Conservation (phyloP, 176 grass and related monocot species). For the Tillandsia fasciculata region DNA sequence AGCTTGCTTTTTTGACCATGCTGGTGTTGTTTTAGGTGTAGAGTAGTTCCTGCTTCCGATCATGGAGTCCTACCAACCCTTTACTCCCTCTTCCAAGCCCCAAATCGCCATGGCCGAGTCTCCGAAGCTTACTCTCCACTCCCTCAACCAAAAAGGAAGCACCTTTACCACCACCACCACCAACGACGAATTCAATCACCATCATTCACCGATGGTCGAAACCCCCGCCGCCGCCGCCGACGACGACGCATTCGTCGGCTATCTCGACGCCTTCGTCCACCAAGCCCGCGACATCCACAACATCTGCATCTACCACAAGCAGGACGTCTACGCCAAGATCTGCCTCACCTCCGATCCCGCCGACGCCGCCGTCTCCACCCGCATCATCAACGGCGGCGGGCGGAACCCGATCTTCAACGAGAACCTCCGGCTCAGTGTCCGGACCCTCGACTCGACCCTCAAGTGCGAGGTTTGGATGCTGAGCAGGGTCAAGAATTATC, state of each 20-base stretch:
- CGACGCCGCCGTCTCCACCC: conserved; percentile 50
- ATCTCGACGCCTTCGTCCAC: conserved; percentile 64
- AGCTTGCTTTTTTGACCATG: conserved; percentile 6
- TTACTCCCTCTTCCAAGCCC: conserved; percentile 3
- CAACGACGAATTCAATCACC: conserved; percentile 8
- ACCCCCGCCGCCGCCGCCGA: not conserved
- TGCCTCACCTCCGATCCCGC: conserved; percentile 44
- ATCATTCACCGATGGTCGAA: too few relatives aligned
- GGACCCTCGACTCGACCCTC: conserved; percentile 36
- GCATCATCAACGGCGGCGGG: conserved; percentile 66
- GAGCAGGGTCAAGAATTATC: conserved; percentile 78
- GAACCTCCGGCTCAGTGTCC: conserved; percentile 43
- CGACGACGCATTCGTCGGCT: conserved; percentile 36
- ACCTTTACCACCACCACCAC: not conserved
- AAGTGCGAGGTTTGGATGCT: conserved; percentile 94
- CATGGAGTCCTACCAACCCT: conserved; percentile 5
- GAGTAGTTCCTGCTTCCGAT: not conserved
- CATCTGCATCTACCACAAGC: conserved; percentile 96
- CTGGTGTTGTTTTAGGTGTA: not conserved
- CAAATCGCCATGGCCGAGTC: not conserved
- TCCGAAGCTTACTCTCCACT: not conserved
- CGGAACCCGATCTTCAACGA: conserved; percentile 80
- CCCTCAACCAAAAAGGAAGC: conserved; percentile 6
- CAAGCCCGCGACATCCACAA: conserved; percentile 88
- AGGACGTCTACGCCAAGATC: conserved; percentile 89